Base-by-base conservation (phyloP, 2,329 filamentous ascomycete species). In the Xylariaceae sp. region DNA sequence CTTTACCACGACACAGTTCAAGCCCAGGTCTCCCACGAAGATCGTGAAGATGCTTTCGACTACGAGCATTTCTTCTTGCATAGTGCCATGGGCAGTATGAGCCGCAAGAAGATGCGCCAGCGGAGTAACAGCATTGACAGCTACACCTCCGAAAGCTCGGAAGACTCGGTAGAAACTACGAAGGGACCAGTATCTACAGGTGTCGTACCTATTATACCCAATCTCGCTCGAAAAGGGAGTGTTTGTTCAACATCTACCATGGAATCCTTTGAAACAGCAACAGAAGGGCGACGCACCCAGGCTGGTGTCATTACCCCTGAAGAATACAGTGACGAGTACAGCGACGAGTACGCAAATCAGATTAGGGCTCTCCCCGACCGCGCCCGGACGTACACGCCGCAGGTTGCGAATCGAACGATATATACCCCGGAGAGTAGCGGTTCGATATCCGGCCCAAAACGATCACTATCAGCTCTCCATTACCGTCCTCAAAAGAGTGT, bases 61-160 rank as follows among this genome's bases (percentile, higher is more conserved):
- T 97, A 97, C 64, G 90, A 96, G 73, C 88, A 96, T 71, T 97
- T 97, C 75, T 96, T 96, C 73, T 80, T 97, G 11, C 92, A 97
- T 73, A 96, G 90, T 66, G 91, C 92, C 9, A 87, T 97, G 82
- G 92, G 91, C 4, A 91, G 82, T 2, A 87, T 91, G 69, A 86
- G 82, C 65, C 77, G 80, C 59, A 77, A 78, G 61, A 75, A 77
- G n/a, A 73, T 81, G 59, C 71, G 70, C 4, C 72, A 76, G 45
- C 74, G 68, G 41, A 45, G 41, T n/a, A 13, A 13, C 4, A 84
- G 83, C 65, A 73, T 71, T 48, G 77, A 76, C 53, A 87, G 85
- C 68, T 80, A 77, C 60, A 80, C 75, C 66, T 88, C 85, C 0
- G 82, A 83, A 48, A 80, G 76, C 66, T 88, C 85, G 0, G 82